Conservation (phyloP, 2,329 filamentous ascomycete genomes). For the Sclerotinia minor region DNA sequence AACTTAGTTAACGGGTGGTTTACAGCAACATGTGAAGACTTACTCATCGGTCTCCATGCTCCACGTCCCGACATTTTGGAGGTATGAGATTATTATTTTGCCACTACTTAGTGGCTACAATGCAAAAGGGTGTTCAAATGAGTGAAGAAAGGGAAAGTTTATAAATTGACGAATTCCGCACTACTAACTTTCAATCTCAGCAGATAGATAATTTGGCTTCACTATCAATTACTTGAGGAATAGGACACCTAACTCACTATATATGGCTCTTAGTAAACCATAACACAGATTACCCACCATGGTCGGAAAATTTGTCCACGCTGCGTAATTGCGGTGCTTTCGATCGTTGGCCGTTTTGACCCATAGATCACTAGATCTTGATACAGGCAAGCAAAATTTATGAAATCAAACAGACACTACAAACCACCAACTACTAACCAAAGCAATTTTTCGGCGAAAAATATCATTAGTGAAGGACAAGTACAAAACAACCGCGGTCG, state of each 20-base stretch:
- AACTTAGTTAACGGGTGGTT: not conserved
- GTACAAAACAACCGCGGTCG: constrained; percentile 8
- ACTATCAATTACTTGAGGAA: not conserved
- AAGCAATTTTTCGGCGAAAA: not conserved
- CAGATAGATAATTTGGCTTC: constrained; percentile 5
- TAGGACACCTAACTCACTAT: constrained; percentile 17
- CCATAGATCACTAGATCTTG: constrained; percentile 1
- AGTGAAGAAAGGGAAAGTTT: constrained; percentile 18
- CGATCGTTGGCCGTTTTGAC: not conserved
- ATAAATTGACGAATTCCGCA: constrained; percentile 3
- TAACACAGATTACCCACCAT: not conserved
- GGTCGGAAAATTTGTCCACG: not conserved
- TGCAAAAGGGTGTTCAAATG: constrained; percentile 1
- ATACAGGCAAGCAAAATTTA: not conserved
- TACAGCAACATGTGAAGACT: not conserved
- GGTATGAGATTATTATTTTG: not conserved
- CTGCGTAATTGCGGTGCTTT: constrained; percentile 2
- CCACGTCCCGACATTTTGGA: constrained; percentile 12
- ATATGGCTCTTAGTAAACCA: constrained; percentile 4
- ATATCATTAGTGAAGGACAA: not conserved
- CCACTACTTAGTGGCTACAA: not conserved
- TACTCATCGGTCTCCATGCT: constrained; percentile 22
- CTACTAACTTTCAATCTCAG: constrained; percentile 4
- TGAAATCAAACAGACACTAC: not conserved
- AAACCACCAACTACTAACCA: not conserved